phyloP scores from a whole-genome alignment of 2,329 filamentous ascomycete species.

The Trichoderma sp. region DNA sequence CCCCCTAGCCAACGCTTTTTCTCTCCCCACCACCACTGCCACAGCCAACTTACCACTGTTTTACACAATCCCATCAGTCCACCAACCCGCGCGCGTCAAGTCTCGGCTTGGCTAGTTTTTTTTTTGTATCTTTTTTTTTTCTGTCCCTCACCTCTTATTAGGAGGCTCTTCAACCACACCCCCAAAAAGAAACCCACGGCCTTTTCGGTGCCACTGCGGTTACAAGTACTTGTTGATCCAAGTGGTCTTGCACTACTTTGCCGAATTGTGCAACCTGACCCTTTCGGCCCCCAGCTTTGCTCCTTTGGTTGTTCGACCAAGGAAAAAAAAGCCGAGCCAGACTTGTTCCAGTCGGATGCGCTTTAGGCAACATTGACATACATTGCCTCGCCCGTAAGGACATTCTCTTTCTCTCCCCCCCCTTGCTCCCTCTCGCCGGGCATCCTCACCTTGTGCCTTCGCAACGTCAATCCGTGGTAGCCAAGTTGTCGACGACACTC shows the following conservation, averaged over 20 bases:
- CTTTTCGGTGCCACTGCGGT: slow-evolving; percentile 17
- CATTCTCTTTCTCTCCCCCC: slow-evolving; percentile 21
- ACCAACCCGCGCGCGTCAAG: slow-evolving; percentile 13
- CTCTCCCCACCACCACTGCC: slow-evolving; percentile 11
- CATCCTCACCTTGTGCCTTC: slow-evolving; percentile 22
- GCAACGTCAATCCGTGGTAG: slow-evolving; percentile 20
- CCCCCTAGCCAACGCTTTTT: slow-evolving; percentile 16
- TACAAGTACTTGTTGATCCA: slow-evolving; percentile 20
- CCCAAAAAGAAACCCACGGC: slow-evolving; percentile 9
- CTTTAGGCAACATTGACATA: slow-evolving; percentile 29
- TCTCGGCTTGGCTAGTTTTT: neutral
- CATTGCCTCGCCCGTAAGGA: slow-evolving; percentile 39
- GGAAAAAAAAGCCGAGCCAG: slow-evolving; percentile 22
- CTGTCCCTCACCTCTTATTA: slow-evolving; percentile 4
- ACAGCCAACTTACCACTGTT: neutral
- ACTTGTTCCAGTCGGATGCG: slow-evolving; percentile 27
- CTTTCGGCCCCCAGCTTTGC: slow-evolving; percentile 25
- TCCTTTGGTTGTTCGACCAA: slow-evolving; percentile 25
- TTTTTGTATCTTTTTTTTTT: neutral
- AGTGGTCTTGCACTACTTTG: slow-evolving; percentile 21
- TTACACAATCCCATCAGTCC: slow-evolving; percentile 5
- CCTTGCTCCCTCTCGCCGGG: slow-evolving; percentile 23
- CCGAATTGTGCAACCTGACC: slow-evolving; percentile 27
- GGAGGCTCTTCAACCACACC: slow-evolving; percentile 14
- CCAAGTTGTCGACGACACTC: neutral